Conservation (phyloP, 805 yeast species). For the Candida suzukii region DNA sequence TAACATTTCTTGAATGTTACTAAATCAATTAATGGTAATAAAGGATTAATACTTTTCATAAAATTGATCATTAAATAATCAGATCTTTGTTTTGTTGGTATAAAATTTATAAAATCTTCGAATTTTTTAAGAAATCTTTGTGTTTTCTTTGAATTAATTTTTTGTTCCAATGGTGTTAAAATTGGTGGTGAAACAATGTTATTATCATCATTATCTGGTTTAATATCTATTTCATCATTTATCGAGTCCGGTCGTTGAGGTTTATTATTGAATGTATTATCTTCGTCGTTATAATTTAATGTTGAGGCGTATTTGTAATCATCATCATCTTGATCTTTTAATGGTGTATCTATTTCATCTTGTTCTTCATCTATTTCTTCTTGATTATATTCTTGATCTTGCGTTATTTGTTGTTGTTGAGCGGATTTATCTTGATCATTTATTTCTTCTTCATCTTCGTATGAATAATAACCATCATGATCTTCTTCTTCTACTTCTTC, state of each 20-base stretch:
- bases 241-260: too few species aligned
- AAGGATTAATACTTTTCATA: conserved; percentile 43
- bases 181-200: too few species aligned
- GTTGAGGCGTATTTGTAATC: too few species aligned
- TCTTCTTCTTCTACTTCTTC: neutral
- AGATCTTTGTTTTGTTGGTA: conserved; percentile 44
- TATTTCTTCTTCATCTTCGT: conserved; percentile 11
- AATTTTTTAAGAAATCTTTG: conserved; percentile 23
- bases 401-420: neutral
- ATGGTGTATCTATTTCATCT: too few species aligned
- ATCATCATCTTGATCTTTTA: too few species aligned
- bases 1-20: conserved; percentile 34
- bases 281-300: too few species aligned
- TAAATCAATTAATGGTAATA: conserved; percentile 48
- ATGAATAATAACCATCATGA: conserved; percentile 5
- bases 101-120: conserved; percentile 19
- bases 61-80: conserved; percentile 41
- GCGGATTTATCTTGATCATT: neutral
- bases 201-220: too few species aligned
- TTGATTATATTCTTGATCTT: too few species aligned
- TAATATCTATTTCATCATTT: too few species aligned
- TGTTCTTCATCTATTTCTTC: too few species aligned
- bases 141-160: neutral
- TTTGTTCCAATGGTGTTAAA: neutral
- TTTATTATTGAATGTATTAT: too few species aligned